Conservation (phyloP, 176 grass and related monocot genomes). For the Puya raimondii region DNA sequence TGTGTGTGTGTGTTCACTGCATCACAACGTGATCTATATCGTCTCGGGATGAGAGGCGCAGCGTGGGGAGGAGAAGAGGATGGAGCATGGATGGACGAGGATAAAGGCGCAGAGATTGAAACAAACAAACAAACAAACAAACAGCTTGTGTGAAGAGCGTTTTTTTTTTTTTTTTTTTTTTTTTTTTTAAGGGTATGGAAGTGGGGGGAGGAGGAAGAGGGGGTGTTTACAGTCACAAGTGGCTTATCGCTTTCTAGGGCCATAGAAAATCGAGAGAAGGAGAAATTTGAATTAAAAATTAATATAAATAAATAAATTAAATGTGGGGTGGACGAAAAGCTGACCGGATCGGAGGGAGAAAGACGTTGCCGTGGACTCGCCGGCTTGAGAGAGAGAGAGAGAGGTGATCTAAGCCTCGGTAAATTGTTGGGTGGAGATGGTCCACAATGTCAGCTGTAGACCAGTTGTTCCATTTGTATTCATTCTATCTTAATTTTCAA, state of each 20-base stretch:
- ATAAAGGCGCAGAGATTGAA: not conserved
- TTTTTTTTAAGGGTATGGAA: not conserved
- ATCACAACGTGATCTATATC: slow-evolving; percentile 18
- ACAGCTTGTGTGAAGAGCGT: too few species aligned
- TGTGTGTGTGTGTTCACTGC: not conserved
- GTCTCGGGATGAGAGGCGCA: slow-evolving; percentile 36
- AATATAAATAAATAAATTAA: not conserved
- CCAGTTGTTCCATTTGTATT: too few species aligned
- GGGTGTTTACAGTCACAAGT: slow-evolving; percentile 5
- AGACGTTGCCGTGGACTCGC: not conserved
- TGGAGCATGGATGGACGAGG: slow-evolving; percentile 53
- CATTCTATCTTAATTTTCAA: too few species aligned
- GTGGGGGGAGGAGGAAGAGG: not conserved
- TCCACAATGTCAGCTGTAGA: too few species aligned
- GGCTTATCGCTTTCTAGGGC: slow-evolving; percentile 33
- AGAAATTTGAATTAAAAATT: not conserved
- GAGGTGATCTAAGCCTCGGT: too few species aligned
- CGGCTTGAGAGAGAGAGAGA: too few species aligned
- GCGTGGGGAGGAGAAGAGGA: slow-evolving; percentile 18
- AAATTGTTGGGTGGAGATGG: too few species aligned
- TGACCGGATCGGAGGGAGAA: not conserved
- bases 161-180: not conserved
- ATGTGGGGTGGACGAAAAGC: slow-evolving; percentile 11
- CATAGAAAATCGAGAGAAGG: slow-evolving; percentile 21
- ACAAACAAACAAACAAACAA: not conserved